Conservation (phyloP, 1,139 yeast species). For the Candida albicans region DNA sequence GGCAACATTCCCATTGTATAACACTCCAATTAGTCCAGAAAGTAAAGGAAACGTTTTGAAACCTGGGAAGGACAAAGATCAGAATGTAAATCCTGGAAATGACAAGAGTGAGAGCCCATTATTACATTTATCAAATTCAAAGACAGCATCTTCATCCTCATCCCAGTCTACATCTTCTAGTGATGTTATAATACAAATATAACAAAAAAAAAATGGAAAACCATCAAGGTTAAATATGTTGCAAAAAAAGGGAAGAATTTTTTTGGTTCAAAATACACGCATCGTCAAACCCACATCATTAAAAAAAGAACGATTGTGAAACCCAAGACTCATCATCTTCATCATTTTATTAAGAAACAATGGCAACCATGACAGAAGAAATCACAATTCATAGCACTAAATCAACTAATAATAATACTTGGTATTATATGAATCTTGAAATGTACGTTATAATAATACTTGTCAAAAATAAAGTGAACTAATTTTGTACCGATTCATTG, state of each 20-base stretch:
- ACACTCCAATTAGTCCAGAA: slow-evolving; percentile 6
- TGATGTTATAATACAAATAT: slow-evolving; percentile 14
- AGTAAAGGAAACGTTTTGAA: neutral
- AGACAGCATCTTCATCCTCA: neutral
- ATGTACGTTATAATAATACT: slow-evolving; percentile 10
- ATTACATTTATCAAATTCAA: no score
- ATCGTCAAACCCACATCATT: neutral
- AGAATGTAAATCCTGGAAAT: neutral
- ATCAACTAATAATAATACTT: slow-evolving; percentile 1
- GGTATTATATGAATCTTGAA: slow-evolving; percentile 10
- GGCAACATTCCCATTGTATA: neutral
- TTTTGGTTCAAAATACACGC: no score
- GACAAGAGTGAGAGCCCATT: no score
- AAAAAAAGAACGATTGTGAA: neutral
- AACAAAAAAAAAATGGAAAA: neutral
- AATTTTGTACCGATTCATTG: neutral
- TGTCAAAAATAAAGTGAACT: neutral
- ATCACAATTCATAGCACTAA: neutral
- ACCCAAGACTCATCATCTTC: neutral
- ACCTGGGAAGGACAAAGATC: neutral
- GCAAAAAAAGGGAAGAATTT: neutral
- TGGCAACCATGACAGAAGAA: neutral
- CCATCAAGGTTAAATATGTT: neutral
- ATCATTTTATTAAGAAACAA: neutral
- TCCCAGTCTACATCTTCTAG: slow-evolving; percentile 10